Evolutionary conservation across 371 early-diverging fungal species (phyloP).

Genomic region (Smittium culicis): DNA sequence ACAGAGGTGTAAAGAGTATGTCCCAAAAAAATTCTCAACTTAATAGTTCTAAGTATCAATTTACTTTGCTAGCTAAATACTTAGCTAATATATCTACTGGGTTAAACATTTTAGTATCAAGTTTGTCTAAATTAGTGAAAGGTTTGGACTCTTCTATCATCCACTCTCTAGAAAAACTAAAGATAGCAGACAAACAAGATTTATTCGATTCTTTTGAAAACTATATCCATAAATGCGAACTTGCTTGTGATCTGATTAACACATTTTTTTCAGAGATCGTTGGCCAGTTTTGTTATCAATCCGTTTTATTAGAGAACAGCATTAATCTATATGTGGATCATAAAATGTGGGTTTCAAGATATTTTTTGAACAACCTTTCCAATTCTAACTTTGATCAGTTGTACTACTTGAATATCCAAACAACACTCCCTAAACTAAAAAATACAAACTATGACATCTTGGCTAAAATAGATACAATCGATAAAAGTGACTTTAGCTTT

Average conservation of each 20-base stretch:
- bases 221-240: too few relatives aligned
- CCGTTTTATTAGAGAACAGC: background rate
- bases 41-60: background rate
- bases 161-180: background rate
- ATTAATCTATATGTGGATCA: background rate
- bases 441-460: background rate
- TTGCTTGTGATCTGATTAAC: background rate
- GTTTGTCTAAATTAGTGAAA: background rate
- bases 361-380: background rate
- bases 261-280: background rate
- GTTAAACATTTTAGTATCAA: background rate
- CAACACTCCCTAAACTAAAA: background rate
- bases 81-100: background rate
- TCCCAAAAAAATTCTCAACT: background rate
- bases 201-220: background rate
- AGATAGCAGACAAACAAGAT: background rate
- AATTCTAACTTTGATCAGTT: background rate
- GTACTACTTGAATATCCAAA: background rate
- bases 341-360: background rate
- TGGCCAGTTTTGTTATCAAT: background rate
- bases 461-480: background rate
- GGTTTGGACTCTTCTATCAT: background rate
- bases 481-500: background rate
- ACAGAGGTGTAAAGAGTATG: background rate
- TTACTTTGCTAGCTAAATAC: background rate